Percentiles rank a stretch among this genome's conserved stretches.
Conservation (phyloP, 2,329 filamentous ascomycete genomes). For the Dactylellina haptotyla region DNA sequence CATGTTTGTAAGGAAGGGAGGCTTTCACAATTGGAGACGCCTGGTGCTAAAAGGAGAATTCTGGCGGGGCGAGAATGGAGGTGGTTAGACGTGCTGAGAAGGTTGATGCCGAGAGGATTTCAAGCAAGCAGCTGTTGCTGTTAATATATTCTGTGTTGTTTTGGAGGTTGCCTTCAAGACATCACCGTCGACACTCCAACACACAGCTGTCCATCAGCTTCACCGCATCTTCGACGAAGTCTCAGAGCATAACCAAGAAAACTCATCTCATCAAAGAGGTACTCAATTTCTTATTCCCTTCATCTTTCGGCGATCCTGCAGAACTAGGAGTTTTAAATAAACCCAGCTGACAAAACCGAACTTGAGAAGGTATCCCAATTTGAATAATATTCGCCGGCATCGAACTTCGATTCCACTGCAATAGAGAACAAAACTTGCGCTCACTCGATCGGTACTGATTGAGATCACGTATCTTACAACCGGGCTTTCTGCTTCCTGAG, state of each 20-base stretch:
- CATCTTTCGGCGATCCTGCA: no score
- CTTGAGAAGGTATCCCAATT: no score
- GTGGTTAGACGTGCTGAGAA: not conserved
- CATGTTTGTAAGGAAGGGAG: not conserved
- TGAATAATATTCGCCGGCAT: no score
- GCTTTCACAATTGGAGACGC: not conserved
- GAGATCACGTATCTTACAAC: no score
- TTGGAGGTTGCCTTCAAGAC: not conserved
- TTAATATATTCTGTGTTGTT: not conserved
- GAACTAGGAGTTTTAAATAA: no score
- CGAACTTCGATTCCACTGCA: no score
- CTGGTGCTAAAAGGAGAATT: not conserved
- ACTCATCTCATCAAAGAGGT: no score
- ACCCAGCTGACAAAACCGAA: no score
- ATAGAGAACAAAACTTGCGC: no score
- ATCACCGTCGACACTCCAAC: not conserved
- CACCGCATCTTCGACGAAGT: not conserved
- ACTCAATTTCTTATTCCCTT: no score
- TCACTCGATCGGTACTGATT: no score
- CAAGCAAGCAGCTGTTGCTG: not conserved
- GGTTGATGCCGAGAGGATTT: constrained; percentile 19
- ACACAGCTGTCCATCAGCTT: not conserved
- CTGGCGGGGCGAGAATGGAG: not conserved
- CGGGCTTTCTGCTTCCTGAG: no score
- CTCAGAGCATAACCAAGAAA: not conserved